Conservation (phyloP, 352 stramenopile species). For the Pythium chondricola region DNA sequence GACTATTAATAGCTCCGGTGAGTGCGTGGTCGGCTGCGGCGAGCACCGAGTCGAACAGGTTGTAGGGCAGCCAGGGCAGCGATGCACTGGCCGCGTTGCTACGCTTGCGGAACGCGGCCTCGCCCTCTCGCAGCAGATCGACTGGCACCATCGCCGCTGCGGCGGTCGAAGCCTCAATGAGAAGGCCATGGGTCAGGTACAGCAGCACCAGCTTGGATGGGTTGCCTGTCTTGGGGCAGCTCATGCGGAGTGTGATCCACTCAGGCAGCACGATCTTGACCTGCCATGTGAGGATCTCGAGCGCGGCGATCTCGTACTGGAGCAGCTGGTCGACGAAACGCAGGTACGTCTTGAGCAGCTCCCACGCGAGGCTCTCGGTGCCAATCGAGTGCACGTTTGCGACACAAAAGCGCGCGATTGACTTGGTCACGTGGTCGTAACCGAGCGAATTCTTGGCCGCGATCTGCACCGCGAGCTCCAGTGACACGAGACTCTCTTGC, state of each 20-base stretch:
- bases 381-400: conserved; percentile 33
- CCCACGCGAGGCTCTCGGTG: conserved; percentile 42
- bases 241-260: conserved; percentile 47
- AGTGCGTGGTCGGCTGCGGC: conserved; percentile 38
- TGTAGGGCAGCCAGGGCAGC: conserved; percentile 69
- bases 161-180: conserved; percentile 58
- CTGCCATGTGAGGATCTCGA: conserved; percentile 54
- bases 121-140: conserved; percentile 33
- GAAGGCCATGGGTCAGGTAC: conserved; percentile 51
- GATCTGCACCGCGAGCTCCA: conserved; percentile 57
- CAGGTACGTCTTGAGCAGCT: conserved; percentile 46
- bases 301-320: conserved; percentile 53
- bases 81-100: conserved; percentile 17
- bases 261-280: conserved; percentile 54
- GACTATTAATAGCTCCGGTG: conserved; percentile 8
- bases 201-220: conserved; percentile 47
- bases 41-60: conserved; percentile 53
- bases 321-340: conserved; percentile 26
- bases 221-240: conserved; percentile 32
- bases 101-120: conserved; percentile 30
- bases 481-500: conserved; percentile 30
- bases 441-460: conserved; percentile 17
- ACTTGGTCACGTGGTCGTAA: conserved; percentile 49
- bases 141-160: conserved; percentile 35
- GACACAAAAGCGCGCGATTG: conserved; percentile 58